Evolutionary conservation across 768 basidiomycete species (phyloP).

Genomic region (Calvatia gigantea): DNA sequence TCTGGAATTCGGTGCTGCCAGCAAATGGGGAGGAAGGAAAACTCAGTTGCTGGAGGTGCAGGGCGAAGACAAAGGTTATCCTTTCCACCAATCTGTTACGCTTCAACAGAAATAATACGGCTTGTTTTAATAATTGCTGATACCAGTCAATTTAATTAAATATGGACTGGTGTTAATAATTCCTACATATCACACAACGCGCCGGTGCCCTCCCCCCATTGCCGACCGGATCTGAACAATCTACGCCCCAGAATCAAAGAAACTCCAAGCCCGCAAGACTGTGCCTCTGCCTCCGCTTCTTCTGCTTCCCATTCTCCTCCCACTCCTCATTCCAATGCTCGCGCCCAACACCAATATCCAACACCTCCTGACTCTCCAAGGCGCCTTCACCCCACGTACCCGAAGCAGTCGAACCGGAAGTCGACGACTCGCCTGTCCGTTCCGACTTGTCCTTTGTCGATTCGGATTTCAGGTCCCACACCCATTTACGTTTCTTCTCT

Average conservation of each 20-base stretch:
- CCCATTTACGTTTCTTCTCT: constrained; percentile 7
- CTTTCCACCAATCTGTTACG: no score
- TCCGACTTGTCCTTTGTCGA: constrained; percentile 1
- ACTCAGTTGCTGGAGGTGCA: no score
- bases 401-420: background rate
- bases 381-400: background rate
- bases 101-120: no score
- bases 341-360: constrained; percentile 1
- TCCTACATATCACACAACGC: no score
- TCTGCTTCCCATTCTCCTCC: background rate
- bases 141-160: no score
- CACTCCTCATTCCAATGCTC: constrained; percentile 1
- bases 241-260: constrained; percentile 52
- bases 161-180: no score
- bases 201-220: constrained; percentile 94
- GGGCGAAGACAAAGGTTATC: no score
- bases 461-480: constrained; percentile 1
- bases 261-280: constrained; percentile 65
- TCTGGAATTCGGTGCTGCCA: no score
- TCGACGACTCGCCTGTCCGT: background rate
- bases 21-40: no score
- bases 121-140: no score
- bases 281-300: background rate
- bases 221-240: constrained; percentile 39
- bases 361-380: background rate